A percentile compares a stretch with the other conserved stretches of the same genome.
Conservation (phyloP, 352 stramenopile genomes). For the Globisporangium splendens region DNA sequence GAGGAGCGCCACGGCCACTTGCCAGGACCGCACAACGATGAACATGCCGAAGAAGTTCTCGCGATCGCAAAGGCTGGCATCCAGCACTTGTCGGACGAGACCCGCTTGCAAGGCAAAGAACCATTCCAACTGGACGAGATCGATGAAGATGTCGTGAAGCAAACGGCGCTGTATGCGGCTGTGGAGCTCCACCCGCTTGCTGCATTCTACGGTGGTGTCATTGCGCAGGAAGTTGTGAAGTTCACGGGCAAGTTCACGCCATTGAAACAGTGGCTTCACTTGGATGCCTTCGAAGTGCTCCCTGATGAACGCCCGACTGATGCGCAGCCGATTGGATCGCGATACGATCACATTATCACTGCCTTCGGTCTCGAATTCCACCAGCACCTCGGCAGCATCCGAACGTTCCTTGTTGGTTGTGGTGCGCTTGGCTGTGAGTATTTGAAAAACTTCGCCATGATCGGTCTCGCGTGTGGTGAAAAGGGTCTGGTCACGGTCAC, state of each 20-base stretch:
- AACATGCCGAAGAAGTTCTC: slow-evolving; percentile 59
- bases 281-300: slow-evolving; percentile 80
- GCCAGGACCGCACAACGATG: slow-evolving; percentile 62
- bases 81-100: slow-evolving; percentile 63
- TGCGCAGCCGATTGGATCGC: slow-evolving; percentile 46
- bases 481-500: slow-evolving; percentile 81
- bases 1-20: slow-evolving; percentile 61
- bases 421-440: slow-evolving; percentile 83
- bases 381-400: slow-evolving; percentile 54
- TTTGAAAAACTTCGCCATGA: slow-evolving; percentile 86
- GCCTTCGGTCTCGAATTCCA: slow-evolving; percentile 69
- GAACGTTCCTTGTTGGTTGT: slow-evolving; percentile 82
- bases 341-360: slow-evolving; percentile 82
- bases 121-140: slow-evolving; percentile 63
- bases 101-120: slow-evolving; percentile 37
- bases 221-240: slow-evolving; percentile 87
- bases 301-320: slow-evolving; percentile 59
- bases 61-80: slow-evolving; percentile 62
- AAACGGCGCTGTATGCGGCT: slow-evolving; percentile 50
- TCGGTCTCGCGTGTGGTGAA: slow-evolving; percentile 69
- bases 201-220: slow-evolving; percentile 79
- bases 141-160: slow-evolving; percentile 60
- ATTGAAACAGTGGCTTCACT: slow-evolving; percentile 82
- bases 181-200: slow-evolving; percentile 80
- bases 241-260: slow-evolving; percentile 87